Conservation (phyloP, 2,329 filamentous ascomycete genomes). For the Botrytis sinoallii region DNA sequence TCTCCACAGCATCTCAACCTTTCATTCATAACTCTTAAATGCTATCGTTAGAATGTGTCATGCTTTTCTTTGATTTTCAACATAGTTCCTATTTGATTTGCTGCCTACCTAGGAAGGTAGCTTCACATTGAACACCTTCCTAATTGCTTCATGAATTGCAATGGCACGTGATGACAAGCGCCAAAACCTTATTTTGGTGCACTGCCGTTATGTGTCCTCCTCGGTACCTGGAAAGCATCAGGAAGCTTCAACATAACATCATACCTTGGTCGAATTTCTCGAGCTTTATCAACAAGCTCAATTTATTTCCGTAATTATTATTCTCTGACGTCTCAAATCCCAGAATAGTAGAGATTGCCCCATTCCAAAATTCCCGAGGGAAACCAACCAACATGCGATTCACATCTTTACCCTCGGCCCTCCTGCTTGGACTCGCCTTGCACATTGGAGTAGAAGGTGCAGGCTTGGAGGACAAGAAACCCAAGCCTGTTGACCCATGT, state of each 20-base stretch:
- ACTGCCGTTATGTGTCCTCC: constrained; percentile 19
- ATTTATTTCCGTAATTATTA: background rate
- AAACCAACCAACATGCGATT: constrained; percentile 28
- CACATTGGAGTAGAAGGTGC: constrained; percentile 29
- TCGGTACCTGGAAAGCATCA: constrained; percentile 12
- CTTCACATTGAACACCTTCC: constrained; percentile 6
- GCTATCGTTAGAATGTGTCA: background rate
- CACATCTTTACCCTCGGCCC: constrained; percentile 28
- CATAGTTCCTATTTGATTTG: background rate
- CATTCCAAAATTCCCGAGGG: background rate
- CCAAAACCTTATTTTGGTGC: constrained; percentile 11
- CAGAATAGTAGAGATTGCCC: background rate
- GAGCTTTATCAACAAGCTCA: constrained; percentile 4
- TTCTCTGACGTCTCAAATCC: background rate
- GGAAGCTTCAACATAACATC: constrained; percentile 11
- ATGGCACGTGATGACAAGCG: constrained; percentile 9
- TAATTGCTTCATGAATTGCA: background rate
- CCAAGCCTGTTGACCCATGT: constrained; percentile 35
- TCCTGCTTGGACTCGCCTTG: constrained; percentile 33
- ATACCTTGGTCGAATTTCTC: constrained; percentile 8
- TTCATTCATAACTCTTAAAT: background rate
- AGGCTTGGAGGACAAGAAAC: constrained; percentile 31
- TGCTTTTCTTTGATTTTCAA: background rate
- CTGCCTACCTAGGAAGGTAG: background rate
- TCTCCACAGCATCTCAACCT: background rate